Base-by-base conservation (phyloP, 2,329 filamentous ascomycete species). In the Stagonosporopsis chrysanthemi region DNA sequence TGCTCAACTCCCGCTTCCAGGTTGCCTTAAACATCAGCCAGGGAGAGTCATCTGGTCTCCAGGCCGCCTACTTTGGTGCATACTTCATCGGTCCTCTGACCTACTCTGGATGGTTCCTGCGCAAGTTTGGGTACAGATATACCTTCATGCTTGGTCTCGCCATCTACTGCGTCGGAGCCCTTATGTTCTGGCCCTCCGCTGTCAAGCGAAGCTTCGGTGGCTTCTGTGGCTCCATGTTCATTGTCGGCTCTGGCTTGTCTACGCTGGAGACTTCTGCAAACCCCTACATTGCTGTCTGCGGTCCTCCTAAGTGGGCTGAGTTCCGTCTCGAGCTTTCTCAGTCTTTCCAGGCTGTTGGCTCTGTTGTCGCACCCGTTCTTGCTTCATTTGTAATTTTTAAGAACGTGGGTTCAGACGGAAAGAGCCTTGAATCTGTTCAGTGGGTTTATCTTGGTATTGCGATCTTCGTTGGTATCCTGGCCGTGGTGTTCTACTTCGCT, bases 181-280 rank as follows among this genome's bases (percentile, higher is more conserved):
- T 94, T 62, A 91, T 92, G 78, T 93, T 94, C 78, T 95, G 90
- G 91, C 91, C 91, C 0, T 89, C 88, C 1, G 89, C 88, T 7
- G 85, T 93, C 9, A 84, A 91, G 57, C 83, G 83, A 41, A 90
- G 86, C 15, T 93, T 92, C 68, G 85, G 82, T 24, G 90, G 90
- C 8, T 93, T 92, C 77, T 91, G 89, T 67, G 85, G 84, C 33
- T 84, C 77, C 48, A 81, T 90, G 65, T 91, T 92, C 75, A 84
- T 92, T 60, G 88, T 92, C 56, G 90, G 89, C 28, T 88, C 87
- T 54, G 90, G 89, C 5, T 81, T 92, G 0, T 87, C 87, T 1
- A 89, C 89, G 0, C 84, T 93, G 17, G 90, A 93, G 77, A 91
- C 90, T 0, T 88, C 89, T 1, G 90, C 90, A 6, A 91, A 93